Base-by-base conservation (phyloP, 2,329 filamentous ascomycete genomes). In the Sporothrix humicola region DNA sequence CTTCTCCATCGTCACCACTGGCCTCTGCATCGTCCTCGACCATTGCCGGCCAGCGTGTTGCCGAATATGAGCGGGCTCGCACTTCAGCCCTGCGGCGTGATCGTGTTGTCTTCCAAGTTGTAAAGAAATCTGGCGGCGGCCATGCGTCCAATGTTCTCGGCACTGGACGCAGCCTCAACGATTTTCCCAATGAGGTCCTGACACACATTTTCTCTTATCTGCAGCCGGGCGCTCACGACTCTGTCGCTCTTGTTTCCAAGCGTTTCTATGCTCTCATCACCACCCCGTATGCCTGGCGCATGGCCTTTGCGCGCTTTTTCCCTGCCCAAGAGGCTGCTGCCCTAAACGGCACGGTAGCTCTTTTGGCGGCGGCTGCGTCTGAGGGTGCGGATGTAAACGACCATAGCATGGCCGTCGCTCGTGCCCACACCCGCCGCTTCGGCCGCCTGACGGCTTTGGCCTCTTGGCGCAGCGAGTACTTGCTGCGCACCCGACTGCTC, bases 391-490 rank as follows among this genome's bases (percentile, higher is more conserved):
- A 48, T 12, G 26, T 26, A 1, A 48, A 61, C 20, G 56, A 56
- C 63, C 10, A 56, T 26, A 58, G n/a, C 65, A 61, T 61, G 42
- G n/a, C 56, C 12, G 52, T 81, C 72, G 84, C 94, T 61, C 88
- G 89, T 42, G 91, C 92, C 0, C 92, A 96, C 79, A 88, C 89
- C 77, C 92, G 94, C 61, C 88, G 90, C 76, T 99, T 98, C 79
- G 89, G 93, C 17, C 90, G 95, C 59, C 86, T 99, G 72, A 97
- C 93, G 10, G 87, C 90, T 3, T 83, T 95, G 75, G 92, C 94
- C n/a, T 96, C 95, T 9, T 98, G 96, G 95, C 89, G 95, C 77
- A 98, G 93, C 82, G 96, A 99, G 81, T 99, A 98, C 79, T 92
- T 98, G 66, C 84, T 97, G 73, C 89, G 96, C 65, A 98, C 94